These are phyloP conservation scores for Pseudozyma tsukubaensis DNA, from an alignment of 1,284 basidiomycete genomes.

Conservation along the genomic window DNA sequence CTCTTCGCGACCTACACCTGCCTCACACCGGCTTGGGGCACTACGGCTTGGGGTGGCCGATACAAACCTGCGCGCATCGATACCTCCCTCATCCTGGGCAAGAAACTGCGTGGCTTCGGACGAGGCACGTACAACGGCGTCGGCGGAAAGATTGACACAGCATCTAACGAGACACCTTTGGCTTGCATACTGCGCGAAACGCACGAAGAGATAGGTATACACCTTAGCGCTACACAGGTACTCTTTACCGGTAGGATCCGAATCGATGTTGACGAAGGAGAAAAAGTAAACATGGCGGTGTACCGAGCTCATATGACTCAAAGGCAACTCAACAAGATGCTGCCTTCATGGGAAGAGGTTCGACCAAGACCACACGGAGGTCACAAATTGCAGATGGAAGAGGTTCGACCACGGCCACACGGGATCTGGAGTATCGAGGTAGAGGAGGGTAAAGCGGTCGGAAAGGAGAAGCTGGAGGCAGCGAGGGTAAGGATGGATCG, in stretches of 20 bases:
- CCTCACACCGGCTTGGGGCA: too few species aligned
- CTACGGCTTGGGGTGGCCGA: too few species aligned
- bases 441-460: constrained; percentile 5
- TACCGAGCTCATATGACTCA: not conserved
- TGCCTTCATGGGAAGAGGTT: not conserved
- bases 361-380: not conserved
- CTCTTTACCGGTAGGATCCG: constrained; percentile 2
- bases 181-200: constrained; percentile 21
- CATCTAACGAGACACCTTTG: constrained; percentile 2
- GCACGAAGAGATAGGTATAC: constrained; percentile 11
- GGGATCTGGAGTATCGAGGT: too few species aligned
- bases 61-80: too few species aligned
- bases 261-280: constrained; percentile 17
- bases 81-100: constrained; percentile 9
- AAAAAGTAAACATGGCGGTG: constrained; percentile 16
- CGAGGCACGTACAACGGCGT: constrained; percentile 17
- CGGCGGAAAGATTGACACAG: constrained; percentile 19
- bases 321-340: not conserved
- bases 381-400: not conserved
- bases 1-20: constrained; percentile 8
- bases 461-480: not conserved
- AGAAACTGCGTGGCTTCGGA: constrained; percentile 25
- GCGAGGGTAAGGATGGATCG: not conserved
- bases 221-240: not conserved
- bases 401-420: not conserved